These are phyloP conservation scores for Eucalyptus marginata DNA, from an alignment of 345 rosid species.

Conservation along the genomic window DNA sequence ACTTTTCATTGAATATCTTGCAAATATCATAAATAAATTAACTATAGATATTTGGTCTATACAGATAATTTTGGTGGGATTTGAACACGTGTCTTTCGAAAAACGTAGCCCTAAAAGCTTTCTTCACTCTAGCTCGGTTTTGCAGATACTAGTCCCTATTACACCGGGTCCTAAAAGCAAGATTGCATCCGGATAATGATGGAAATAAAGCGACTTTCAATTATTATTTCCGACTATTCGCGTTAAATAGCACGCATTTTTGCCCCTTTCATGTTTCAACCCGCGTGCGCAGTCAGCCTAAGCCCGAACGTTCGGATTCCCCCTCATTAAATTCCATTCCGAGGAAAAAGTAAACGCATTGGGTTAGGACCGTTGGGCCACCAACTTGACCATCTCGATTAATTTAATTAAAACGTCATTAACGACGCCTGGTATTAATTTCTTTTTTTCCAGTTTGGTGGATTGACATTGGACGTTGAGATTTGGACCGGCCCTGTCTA, in stretches of 20 bases:
- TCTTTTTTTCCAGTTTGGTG: background rate
- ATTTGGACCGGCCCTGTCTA: background rate
- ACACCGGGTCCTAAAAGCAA: background rate
- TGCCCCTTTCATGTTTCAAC: background rate
- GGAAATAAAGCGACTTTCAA: background rate
- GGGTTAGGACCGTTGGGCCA: background rate
- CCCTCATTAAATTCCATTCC: background rate
- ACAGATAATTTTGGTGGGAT: fast-evolving
- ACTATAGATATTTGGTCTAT: fast-evolving
- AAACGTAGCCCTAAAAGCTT: background rate
- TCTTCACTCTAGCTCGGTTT: background rate
- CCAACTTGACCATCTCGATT: background rate
- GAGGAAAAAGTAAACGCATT: background rate
- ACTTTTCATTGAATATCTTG: background rate
- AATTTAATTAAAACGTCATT: background rate
- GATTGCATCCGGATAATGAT: background rate
- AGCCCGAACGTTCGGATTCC: background rate
- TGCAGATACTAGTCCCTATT: background rate
- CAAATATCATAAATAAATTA: background rate
- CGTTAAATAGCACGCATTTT: background rate
- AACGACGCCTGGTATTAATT: background rate
- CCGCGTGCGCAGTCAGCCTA: background rate
- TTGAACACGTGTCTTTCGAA: background rate
- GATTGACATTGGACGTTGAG: background rate
- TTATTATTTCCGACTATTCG: background rate